Base-by-base conservation (phyloP, 2,329 filamentous ascomycete genomes). In the Cytospora paraplurivora region DNA sequence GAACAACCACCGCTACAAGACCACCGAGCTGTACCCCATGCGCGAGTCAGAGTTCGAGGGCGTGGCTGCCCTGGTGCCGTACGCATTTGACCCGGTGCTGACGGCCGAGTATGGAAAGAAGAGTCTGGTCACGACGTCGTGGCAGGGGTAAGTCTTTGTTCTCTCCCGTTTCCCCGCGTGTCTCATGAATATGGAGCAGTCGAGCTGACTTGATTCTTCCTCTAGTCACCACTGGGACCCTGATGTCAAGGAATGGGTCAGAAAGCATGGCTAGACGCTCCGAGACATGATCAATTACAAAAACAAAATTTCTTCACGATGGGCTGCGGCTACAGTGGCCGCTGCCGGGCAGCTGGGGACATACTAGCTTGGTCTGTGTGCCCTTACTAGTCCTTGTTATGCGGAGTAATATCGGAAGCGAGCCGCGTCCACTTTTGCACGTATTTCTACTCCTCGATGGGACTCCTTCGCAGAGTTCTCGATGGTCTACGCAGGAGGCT, bases 1-100 rank as follows among this genome's bases (percentile, higher is more conserved):
- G 79, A 93, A 95, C 72, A 83, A 83, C 70, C 92, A 96, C 76
- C 79, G 81, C 53, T 95, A 95, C 74, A 76, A 78, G 50, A 87
- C 84, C 33, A 78, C 78, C n/a, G 90, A 95, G 69, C 78, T 95
- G 13, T 95, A 88, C 76, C 92, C 92, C 4, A 80, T 95, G 81
- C 83, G 90, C 17, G 81, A 87, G 71, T 90, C 87, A 33, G 82
- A 85, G 67, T 95, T 92, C 69, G 91, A 95, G 76, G 90, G 89
- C 21, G 86, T 90, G 1, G 77, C 82, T 13, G 89, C 89, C 32
- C 82, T 82, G 68, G 83, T 95, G 32, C 92, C 92, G 4, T 89
- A 86, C 72, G 81, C 79, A 62, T 90, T 89, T 67, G 87, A 90
- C 69, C 81, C 81, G 71, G 85, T 91, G 34, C 74, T 92, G 62